These are phyloP conservation scores for Trametes pubescens DNA, from an alignment of 1,284 basidiomycete genomes.

Conservation along the genomic window DNA sequence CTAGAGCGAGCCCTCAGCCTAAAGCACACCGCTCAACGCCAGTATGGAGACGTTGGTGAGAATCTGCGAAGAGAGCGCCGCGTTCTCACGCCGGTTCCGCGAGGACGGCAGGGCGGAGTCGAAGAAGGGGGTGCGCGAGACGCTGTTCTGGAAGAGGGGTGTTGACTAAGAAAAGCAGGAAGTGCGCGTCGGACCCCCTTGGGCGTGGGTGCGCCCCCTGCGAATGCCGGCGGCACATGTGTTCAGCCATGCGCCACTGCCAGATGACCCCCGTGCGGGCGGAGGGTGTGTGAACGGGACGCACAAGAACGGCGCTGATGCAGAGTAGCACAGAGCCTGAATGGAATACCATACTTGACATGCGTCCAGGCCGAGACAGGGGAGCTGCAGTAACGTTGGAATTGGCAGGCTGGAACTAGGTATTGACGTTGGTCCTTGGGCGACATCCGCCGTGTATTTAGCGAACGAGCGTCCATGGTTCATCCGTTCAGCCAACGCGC, in stretches of 20 bases:
- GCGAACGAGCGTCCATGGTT: background rate
- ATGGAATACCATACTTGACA: too few relatives aligned
- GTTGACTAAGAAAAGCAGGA: conserved; percentile 2
- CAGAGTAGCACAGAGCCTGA: too few relatives aligned
- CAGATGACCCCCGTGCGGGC: too few relatives aligned
- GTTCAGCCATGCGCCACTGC: background rate
- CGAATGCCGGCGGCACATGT: background rate
- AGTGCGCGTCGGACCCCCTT: background rate
- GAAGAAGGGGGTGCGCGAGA: background rate
- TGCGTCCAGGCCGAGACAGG: too few relatives aligned
- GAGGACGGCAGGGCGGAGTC: background rate
- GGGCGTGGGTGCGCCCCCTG: background rate
- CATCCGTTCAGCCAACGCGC: conserved; percentile 21
- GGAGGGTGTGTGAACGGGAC: too few relatives aligned
- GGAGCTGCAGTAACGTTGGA: too few relatives aligned
- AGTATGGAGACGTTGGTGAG: background rate
- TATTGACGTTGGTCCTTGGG: too few relatives aligned
- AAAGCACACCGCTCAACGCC: background rate
- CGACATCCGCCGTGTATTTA: too few relatives aligned
- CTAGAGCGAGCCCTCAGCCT: background rate
- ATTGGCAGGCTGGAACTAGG: too few relatives aligned
- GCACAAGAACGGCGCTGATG: too few relatives aligned
- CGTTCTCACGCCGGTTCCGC: background rate
- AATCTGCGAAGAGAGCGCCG: background rate
- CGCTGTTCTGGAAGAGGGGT: background rate